A percentile compares a stretch with the other conserved stretches of the same genome.
Conservation (phyloP, 805 yeast species). For the Saturnispora zaruensis region DNA sequence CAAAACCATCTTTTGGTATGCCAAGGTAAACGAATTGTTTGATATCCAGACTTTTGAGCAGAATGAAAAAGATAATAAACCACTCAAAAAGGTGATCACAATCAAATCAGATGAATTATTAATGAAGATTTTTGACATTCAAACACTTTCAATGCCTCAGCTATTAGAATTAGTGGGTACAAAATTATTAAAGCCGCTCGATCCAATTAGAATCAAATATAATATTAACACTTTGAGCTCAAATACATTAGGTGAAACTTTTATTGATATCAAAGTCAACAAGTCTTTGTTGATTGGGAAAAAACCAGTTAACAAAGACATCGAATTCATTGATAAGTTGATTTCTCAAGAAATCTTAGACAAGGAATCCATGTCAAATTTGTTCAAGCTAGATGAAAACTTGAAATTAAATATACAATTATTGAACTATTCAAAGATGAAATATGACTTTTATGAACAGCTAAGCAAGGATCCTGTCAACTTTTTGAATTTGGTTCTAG, state of each 20-base stretch:
- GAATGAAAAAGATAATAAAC: conserved; percentile 5
- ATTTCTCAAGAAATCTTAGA: conserved; percentile 37
- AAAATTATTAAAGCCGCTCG: conserved; percentile 64
- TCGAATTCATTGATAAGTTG: conserved; percentile 35
- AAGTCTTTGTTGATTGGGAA: conserved; percentile 31
- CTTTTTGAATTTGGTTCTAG: conserved; percentile 65
- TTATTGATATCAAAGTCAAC: conserved; percentile 63
- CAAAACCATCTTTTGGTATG: conserved; percentile 29
- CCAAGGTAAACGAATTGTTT: conserved; percentile 30
- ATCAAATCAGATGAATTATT: conserved; percentile 38
- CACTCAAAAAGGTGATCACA: conserved; percentile 18
- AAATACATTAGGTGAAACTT: conserved; percentile 70
- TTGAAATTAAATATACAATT: conserved; percentile 42
- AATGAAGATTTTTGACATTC: conserved; percentile 37
- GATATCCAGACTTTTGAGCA: conserved; percentile 24
- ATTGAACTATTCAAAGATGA: conserved; percentile 48
- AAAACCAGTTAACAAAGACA: conserved; percentile 28
- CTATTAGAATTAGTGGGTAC: conserved; percentile 59
- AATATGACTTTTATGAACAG: conserved; percentile 70
- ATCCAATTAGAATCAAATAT: conserved; percentile 73
- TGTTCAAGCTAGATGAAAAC: conserved; percentile 27
- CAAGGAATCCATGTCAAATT: conserved; percentile 34
- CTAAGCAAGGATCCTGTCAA: conserved; percentile 70
- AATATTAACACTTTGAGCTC: conserved; percentile 69
- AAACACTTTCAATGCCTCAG: conserved; percentile 58